Percentiles rank a stretch among this genome's conserved stretches.
These are phyloP conservation scores for Lathyrus sativus DNA, from an alignment of 306 rosid genomes.

Conservation along the genomic window DNA sequence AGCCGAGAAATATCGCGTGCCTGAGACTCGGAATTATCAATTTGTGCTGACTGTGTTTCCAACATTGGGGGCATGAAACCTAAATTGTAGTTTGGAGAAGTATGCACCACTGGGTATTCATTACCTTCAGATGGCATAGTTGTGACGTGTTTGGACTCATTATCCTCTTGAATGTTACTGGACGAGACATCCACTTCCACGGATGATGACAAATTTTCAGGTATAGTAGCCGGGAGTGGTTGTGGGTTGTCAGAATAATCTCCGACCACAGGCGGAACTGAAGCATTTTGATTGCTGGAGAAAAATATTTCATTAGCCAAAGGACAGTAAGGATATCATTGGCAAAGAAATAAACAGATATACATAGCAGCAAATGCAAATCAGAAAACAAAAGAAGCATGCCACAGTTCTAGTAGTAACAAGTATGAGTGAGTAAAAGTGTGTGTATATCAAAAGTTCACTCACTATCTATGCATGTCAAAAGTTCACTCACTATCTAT, in stretches of 20 bases:
- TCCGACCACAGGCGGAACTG: conserved; percentile 53
- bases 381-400: not conserved
- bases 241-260: conserved; percentile 65
- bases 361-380: conserved; percentile 22
- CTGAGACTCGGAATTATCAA: conserved; percentile 83
- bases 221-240: conserved; percentile 51
- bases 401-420: not conserved
- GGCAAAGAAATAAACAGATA: conserved; percentile 1
- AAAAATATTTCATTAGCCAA: conserved; percentile 29
- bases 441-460: not conserved
- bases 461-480: no score
- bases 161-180: conserved; percentile 59
- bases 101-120: conserved; percentile 58
- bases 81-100: conserved; percentile 64
- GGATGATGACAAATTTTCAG: conserved; percentile 63
- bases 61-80: conserved; percentile 78
- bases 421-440: not conserved
- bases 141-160: conserved; percentile 67
- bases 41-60: conserved; percentile 68
- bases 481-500: no score
- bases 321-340: conserved; percentile 5
- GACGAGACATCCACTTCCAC: conserved; percentile 68
- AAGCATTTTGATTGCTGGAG: conserved; percentile 60
- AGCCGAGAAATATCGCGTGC: conserved; percentile 71
- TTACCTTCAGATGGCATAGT: conserved; percentile 76